Conservation (phyloP, 176 grass and related monocot species). For the Hordeum marinum region DNA sequence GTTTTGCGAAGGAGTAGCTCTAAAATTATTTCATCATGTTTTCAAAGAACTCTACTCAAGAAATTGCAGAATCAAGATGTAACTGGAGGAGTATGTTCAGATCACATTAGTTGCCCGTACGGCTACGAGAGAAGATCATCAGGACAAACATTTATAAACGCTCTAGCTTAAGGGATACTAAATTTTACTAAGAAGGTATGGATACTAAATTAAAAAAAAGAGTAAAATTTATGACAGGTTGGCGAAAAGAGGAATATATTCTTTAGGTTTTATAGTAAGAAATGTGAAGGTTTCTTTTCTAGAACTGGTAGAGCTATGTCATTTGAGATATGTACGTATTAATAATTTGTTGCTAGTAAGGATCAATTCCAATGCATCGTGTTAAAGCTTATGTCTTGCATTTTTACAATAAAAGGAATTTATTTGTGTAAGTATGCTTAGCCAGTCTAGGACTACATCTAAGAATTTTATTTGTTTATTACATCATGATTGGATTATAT, state of each 20-base stretch:
- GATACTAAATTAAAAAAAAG: no score
- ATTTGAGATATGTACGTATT: background rate
- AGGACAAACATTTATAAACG: background rate
- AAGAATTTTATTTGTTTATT: no score
- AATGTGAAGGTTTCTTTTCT: background rate
- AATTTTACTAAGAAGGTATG: no score
- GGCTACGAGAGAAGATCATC: no score
- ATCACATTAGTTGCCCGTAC: background rate
- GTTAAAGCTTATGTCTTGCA: background rate
- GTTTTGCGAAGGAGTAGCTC: background rate
- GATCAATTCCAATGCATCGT: background rate
- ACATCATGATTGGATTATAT: no score
- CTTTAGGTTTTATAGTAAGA: no score
- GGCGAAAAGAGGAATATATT: no score
- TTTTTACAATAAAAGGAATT: constrained; percentile 4
- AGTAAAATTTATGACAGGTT: no score
- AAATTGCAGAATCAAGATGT: background rate
- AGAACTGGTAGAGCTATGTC: no score
- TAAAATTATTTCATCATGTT: background rate
- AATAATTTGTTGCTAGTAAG: background rate
- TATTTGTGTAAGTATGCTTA: background rate
- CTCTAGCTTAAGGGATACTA: background rate
- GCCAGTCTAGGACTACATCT: background rate
- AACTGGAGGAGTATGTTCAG: background rate
- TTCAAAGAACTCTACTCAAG: background rate